Conservation (phyloP, 768 basidiomycete genomes). For the Trametes elegans region DNA sequence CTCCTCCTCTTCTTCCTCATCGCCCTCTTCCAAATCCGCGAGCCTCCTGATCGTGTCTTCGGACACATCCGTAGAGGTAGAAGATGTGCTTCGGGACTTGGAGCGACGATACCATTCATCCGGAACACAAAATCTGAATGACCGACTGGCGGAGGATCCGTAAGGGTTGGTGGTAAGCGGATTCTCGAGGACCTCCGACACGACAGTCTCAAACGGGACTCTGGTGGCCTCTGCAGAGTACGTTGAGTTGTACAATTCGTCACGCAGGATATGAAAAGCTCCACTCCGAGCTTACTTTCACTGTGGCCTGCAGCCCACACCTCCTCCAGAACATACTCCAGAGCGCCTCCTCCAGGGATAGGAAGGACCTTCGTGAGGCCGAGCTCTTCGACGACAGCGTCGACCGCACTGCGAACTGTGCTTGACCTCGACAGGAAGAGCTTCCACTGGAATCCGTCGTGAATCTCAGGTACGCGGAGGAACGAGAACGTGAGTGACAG, state of each 20-base stretch:
- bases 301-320: conserved; percentile 51
- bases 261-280: not conserved
- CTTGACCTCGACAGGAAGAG: conserved; percentile 59
- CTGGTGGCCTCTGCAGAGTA: conserved; percentile 44
- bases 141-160: conserved; percentile 32
- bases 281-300: conserved; percentile 47
- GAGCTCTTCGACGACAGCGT: conserved; percentile 55
- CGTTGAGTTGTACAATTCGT: not conserved
- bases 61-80: conserved; percentile 47
- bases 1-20: conserved; percentile 39
- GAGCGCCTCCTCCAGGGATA: conserved; percentile 60
- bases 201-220: conserved; percentile 40
- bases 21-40: conserved; percentile 48
- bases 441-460: conserved; percentile 68
- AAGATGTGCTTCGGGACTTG: conserved; percentile 51
- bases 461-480: conserved; percentile 71
- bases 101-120: conserved; percentile 79
- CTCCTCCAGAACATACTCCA: conserved; percentile 78
- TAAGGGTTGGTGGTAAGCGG: conserved; percentile 28
- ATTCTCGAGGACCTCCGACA: conserved; percentile 43
- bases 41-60: conserved; percentile 49
- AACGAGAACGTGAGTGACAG: conserved; percentile 56
- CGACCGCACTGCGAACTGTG: conserved; percentile 54
- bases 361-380: conserved; percentile 67
- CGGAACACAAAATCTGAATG: conserved; percentile 66